phyloP scores from a whole-genome alignment of 176 grass and related monocot genomes.

The Bothriochloa decipiens region DNA sequence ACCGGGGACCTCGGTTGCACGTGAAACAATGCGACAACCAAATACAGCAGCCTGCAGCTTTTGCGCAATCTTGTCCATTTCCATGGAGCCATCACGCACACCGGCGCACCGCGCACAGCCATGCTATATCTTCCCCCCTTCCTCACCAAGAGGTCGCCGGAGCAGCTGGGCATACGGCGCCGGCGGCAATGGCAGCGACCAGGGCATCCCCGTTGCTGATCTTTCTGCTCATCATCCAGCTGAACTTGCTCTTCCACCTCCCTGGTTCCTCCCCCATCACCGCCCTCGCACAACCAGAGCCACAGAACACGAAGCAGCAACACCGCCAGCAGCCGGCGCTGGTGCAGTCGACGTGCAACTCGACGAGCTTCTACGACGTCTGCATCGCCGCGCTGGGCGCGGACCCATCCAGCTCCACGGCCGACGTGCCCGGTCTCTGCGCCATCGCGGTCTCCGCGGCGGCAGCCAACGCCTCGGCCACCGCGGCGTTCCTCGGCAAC shows the following conservation, averaged over 20 bases:
- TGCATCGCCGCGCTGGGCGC: slow-evolving; percentile 59
- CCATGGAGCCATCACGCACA: neutral
- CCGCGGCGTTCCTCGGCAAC: slow-evolving; percentile 45
- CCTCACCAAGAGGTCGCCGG: too few species aligned
- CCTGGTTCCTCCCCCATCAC: neutral
- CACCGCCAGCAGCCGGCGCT: neutral
- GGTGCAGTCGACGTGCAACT: slow-evolving; percentile 75
- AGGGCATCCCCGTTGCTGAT: neutral
- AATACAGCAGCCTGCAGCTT: neutral
- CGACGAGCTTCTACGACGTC: slow-evolving; percentile 80
- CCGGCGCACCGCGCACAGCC: neutral
- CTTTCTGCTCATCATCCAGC: neutral
- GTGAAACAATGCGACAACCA: slow-evolving; percentile 35
- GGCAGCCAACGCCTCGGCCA: slow-evolving; percentile 56
- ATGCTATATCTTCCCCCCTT: neutral
- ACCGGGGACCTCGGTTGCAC: neutral
- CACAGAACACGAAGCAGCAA: neutral
- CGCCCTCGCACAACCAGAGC: neutral
- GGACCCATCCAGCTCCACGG: slow-evolving; percentile 53
- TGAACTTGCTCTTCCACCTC: slow-evolving; percentile 4
- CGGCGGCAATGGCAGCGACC: neutral
- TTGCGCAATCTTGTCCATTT: slow-evolving; percentile 11
- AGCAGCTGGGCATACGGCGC: neutral
- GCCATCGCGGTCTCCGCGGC: slow-evolving; percentile 59
- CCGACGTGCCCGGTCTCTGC: slow-evolving; percentile 68